A percentile compares a stretch with the other conserved stretches of the same genome.
phyloP scores from a whole-genome alignment of 2,329 filamentous ascomycete species.

The Dothistroma septosporum region DNA sequence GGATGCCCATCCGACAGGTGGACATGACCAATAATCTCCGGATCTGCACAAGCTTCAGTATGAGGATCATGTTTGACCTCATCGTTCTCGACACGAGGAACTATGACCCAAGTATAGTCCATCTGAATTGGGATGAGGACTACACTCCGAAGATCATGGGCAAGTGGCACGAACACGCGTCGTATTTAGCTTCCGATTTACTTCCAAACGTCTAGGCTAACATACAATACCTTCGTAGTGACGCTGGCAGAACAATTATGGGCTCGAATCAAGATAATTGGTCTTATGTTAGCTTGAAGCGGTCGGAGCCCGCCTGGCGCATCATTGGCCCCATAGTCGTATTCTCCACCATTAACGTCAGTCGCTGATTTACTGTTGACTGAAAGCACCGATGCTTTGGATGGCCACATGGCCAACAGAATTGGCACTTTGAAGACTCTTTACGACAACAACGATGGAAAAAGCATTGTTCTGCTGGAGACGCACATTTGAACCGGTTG shows the following conservation, averaged over 20 bases:
- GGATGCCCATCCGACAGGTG: slow-evolving; percentile 43
- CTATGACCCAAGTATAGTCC: slow-evolving; percentile 43
- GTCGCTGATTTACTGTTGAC: slow-evolving; percentile 35
- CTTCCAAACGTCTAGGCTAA: too few relatives aligned
- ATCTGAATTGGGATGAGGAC: slow-evolving; percentile 29
- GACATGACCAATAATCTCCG: slow-evolving; percentile 44
- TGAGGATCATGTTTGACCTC: slow-evolving; percentile 41
- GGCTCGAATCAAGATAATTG: slow-evolving; percentile 28
- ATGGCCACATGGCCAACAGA: slow-evolving; percentile 64
- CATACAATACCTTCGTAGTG: slow-evolving; percentile 10
- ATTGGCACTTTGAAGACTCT: slow-evolving; percentile 65
- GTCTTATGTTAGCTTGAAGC: slow-evolving; percentile 50
- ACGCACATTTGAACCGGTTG: slow-evolving; percentile 61
- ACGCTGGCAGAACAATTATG: slow-evolving; percentile 30
- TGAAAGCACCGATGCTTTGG: slow-evolving; percentile 54
- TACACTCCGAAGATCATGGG: slow-evolving; percentile 24
- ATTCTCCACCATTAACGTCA: slow-evolving; percentile 54
- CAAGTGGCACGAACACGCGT: too few relatives aligned
- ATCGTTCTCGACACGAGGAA: slow-evolving; percentile 44
- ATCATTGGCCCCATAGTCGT: slow-evolving; percentile 66
- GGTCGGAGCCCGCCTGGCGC: slow-evolving; percentile 63
- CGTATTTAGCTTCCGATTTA: too few relatives aligned
- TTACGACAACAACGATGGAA: slow-evolving; percentile 58
- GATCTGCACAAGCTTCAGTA: slow-evolving; percentile 42
- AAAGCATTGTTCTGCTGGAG: slow-evolving; percentile 70